phyloP scores from a whole-genome alignment of 768 basidiomycete genomes.

The Suillus subaureus region DNA sequence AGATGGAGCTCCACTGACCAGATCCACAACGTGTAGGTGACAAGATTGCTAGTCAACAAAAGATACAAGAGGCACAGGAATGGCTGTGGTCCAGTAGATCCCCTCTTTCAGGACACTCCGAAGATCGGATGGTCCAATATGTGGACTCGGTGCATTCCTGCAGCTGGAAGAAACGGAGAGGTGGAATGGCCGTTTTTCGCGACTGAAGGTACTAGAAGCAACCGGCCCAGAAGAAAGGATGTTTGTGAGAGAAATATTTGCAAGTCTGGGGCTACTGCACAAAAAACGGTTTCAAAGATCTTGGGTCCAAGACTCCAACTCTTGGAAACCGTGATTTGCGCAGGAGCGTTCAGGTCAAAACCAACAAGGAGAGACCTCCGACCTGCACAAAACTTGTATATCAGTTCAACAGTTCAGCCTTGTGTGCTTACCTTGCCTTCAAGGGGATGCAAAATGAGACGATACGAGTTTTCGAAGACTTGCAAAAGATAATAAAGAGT shows the following conservation, averaged over 20 bases:
- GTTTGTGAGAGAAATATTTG: not conserved
- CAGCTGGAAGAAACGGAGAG: constrained; percentile 39
- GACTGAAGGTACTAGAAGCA: not conserved
- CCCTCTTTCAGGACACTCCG: constrained; percentile 33
- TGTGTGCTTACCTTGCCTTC: not conserved
- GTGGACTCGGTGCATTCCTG: constrained; percentile 35
- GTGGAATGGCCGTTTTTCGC: constrained; percentile 32
- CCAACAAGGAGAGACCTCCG: not conserved
- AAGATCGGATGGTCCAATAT: constrained; percentile 33
- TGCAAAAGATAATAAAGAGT: not conserved
- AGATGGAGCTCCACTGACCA: constrained; percentile 23
- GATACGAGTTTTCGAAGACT: too few relatives aligned
- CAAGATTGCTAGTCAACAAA: constrained; percentile 38
- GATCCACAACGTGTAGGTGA: constrained; percentile 32
- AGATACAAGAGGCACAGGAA: constrained; percentile 38
- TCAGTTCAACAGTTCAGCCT: not conserved
- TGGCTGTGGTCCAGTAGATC: constrained; percentile 30
- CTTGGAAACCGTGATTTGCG: not conserved
- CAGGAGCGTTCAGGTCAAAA: not conserved
- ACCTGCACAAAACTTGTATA: not conserved
- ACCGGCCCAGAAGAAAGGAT: not conserved
- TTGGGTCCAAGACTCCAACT: too few relatives aligned
- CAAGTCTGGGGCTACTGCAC: not conserved
- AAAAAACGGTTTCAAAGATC: not conserved
- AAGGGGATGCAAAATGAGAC: too few relatives aligned